These are phyloP conservation scores for Cryptococcus neoformans DNA, from an alignment of 1,284 basidiomycete species.

Conservation along the genomic window DNA sequence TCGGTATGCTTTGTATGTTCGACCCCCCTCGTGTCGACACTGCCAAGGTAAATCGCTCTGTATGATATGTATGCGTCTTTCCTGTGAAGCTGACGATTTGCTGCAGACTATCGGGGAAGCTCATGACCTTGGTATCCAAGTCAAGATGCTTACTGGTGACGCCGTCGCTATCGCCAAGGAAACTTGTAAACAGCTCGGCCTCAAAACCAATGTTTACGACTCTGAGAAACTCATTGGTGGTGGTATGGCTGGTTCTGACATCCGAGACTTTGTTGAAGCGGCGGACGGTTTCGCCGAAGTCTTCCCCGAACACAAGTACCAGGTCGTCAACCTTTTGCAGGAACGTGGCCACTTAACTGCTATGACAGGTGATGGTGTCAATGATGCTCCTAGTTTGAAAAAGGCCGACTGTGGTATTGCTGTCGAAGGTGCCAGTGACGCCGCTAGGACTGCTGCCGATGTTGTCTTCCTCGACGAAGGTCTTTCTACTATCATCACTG, in stretches of 20 bases:
- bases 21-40: constrained; percentile 98
- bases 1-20: constrained; percentile 96
- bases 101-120: constrained; percentile 98
- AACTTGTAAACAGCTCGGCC: constrained; percentile 93
- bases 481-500: constrained; percentile 94
- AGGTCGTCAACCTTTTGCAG: constrained; percentile 90
- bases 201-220: constrained; percentile 96
- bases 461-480: constrained; percentile 94
- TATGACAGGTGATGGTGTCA: constrained; percentile 97
- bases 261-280: constrained; percentile 84
- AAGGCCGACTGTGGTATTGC: constrained; percentile 96
- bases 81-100: too few species aligned
- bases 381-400: constrained; percentile 90
- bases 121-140: constrained; percentile 89
- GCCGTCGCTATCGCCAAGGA: constrained; percentile 99
- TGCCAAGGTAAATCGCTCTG: constrained; percentile 41
- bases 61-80: too few species aligned
- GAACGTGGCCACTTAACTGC: constrained; percentile 82
- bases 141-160: constrained; percentile 99
- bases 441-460: constrained; percentile 91
- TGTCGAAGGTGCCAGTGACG: constrained; percentile 94
- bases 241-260: constrained; percentile 67
- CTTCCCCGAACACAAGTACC: constrained; percentile 95
- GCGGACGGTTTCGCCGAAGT: constrained; percentile 77
- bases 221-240: constrained; percentile 93